Percentiles rank a stretch among this genome's conserved stretches.
Evolutionary conservation across 371 early-diverging fungal genomes (phyloP).

Genomic region (Nematocida sp.): DNA sequence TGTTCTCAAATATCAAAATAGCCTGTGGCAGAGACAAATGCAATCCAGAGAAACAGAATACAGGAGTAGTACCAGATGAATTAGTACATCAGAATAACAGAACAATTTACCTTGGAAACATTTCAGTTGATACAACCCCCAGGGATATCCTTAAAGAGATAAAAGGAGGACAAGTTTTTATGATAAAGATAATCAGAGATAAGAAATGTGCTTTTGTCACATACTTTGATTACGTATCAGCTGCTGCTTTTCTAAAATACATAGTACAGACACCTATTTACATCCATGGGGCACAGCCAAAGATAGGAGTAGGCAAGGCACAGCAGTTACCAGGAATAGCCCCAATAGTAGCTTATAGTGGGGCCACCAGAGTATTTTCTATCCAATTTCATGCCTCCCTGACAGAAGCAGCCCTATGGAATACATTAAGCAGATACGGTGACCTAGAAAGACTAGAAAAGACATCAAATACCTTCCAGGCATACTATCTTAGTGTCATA

Average conservation of each 20-base stretch:
- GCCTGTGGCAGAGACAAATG: constrained; percentile 40
- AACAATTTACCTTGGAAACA: constrained; percentile 42
- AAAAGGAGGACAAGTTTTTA: constrained; percentile 23
- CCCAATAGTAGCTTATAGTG: constrained; percentile 22
- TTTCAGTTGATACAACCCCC: constrained; percentile 26
- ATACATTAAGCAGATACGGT: constrained; percentile 17
- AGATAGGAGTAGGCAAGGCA: constrained; percentile 30
- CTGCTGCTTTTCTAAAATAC: constrained; percentile 47
- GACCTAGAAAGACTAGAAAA: constrained; percentile 29
- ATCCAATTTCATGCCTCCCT: neutral
- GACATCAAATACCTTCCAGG: neutral
- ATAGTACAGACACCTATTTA: neutral
- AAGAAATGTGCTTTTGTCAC: constrained; percentile 47
- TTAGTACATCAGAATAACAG: constrained; percentile 5
- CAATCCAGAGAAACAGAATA: no score
- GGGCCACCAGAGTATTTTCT: neutral
- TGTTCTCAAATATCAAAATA: constrained; percentile 16
- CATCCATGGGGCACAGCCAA: constrained; percentile 16
- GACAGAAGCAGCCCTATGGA: neutral
- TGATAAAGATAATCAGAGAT: constrained; percentile 22
- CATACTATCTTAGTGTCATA: neutral
- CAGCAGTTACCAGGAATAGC: constrained; percentile 14
- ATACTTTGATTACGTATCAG: constrained; percentile 35
- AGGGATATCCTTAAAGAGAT: constrained; percentile 18
- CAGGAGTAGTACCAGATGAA: neutral